Evolutionary conservation across 768 basidiomycete genomes (phyloP), one percentile per base, ranked within the genome.

Genomic region (Clitopilus passeckerianus): DNA sequence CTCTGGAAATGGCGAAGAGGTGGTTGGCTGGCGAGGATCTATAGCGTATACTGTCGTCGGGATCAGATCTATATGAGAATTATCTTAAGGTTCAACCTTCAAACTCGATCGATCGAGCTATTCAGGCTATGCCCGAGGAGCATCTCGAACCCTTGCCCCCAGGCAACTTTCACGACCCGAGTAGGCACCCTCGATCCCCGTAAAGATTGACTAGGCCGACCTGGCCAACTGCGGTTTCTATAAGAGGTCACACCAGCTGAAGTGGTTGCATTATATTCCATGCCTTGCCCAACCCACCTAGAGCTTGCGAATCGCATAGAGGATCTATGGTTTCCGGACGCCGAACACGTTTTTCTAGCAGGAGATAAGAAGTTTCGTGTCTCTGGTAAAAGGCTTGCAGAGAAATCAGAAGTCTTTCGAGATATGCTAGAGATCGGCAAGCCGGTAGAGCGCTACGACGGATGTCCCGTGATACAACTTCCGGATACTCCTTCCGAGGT

Each of bases 1-100:
- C 85, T 9, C 71, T 85, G 50, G 74, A 77, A 50, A 84, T 91
- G 82, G 74, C 91, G 30, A 82, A 81, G 24, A 75, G 81, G 34
- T 91, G 88, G 89, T 70, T 91, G 30, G 76, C 74, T 23, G 69
- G 72, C 44, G 60, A 73, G 59, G 71, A 66, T 9, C 66, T 85
- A 54, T 78, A 69, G 76, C 5, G 30, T 30, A 2, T 54, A 33
- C 5, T 41, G 5, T 41, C 5, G n/a, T 41, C n/a, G 3, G 12
- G 15, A 41, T 41, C 12, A 5, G 5, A 41, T 41, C 37, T 41
- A 41, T 30, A 30, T 7, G 27, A 41, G 37, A 41, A 15, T 3
- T 12, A 41, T 41, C n/a, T 41, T 41, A 15, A 41, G 37, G 15
- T 41, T 41, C 37, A 18, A 14, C 12, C 10, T 18, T 18, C n/a